Evolutionary conservation across 2,329 filamentous ascomycete genomes (phyloP), one percentile per base, ranked within the genome.

Genomic region (Trichoderma atrobrunneum): DNA sequence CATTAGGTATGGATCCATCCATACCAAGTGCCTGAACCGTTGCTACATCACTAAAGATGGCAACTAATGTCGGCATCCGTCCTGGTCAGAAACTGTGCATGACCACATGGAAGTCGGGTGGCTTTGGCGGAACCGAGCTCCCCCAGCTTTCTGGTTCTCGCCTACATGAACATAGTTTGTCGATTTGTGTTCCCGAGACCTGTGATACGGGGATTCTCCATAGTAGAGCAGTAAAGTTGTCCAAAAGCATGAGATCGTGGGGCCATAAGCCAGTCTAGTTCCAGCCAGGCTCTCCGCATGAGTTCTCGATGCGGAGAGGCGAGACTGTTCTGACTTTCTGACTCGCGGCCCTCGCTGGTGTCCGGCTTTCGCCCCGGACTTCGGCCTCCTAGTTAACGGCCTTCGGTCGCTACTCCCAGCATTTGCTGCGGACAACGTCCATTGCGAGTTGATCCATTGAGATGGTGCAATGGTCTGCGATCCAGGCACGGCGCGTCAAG

Each of bases 391-490:
- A 51, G 54, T 12, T 51, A 1, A 30, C 66, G 66, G 66, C 21
- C 32, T 69, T 69, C 57, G 67, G 57, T 54, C 11, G 28, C 48
- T 30, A 39, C 28, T 70, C 28, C 57, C n/a, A 10, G 28, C 21
- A 26, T 62, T 70, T 62, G 67, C 67, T 28, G 57, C 67, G 39
- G 56, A 70, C 67, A 70, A 36, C 67, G 30, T 62, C 67, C 67
- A 70, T 70, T 21, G 67, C 57, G 67, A 70, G 67, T 70, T 70
- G 67, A 70, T 62, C 67, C 67, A 61, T 62, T 36, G 39, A 43
- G 57, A 70, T 70, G 67, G 67, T 70, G 67, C 67, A 70, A 70
- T 70, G 67, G n/a, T 36, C 39, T 54, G 24, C 39, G 8, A 62
- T 62, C 67, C 57, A 61, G 67, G n/a, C 56, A 61, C 34, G 61